Evolutionary conservation across 2,329 filamentous ascomycete species (phyloP), one percentile per base, ranked within the genome.

Genomic region (Cladophialophora carrionii): DNA sequence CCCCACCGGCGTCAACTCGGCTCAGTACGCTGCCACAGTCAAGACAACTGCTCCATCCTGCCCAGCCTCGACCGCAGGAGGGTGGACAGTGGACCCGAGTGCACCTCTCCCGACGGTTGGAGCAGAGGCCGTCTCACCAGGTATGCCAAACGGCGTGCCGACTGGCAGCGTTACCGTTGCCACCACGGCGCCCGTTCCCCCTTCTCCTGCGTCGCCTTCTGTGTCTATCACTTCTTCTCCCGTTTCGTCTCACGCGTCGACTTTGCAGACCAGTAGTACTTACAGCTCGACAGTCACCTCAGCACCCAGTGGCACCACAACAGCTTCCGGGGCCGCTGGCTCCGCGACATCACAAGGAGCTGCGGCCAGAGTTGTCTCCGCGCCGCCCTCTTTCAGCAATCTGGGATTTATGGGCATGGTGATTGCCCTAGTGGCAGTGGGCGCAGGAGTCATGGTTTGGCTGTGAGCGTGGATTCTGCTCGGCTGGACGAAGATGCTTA

Each of bases 61-160:
- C 76, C 92, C 92, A 7, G 79, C 83, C 1, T 88, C 86, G 31
- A 94, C 90, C 0, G 73, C 82, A 1, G 85, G 83, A 29, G 85
- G 86, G 34, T 96, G 92, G 92, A 81, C 87, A 22, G 86, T 96
- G 3, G 79, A 91, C 71, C 88, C 90, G 17, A 86, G 87, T 68
- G 86, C 88, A 2, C 76, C 84, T 12, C 82, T 96, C 26, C 92
- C 92, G 0, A 87, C 85, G 1, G 71, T 95, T 7, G 90, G 88
- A 14, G 82, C 87, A 71, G 81, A 78, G n/a, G 67, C 59, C 58
- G 66, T 70, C 37, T 66, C 64, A 31, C 22, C 69, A 67, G 70
- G 66, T 68, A 70, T 70, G 67, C 63, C 70, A 51, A 64, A 41
- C 61, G 58, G 61, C 61, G 62, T 69, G 63, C 66, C 68, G 56